Base-by-base conservation (phyloP, 306 rosid genomes). In the Senna tora region DNA sequence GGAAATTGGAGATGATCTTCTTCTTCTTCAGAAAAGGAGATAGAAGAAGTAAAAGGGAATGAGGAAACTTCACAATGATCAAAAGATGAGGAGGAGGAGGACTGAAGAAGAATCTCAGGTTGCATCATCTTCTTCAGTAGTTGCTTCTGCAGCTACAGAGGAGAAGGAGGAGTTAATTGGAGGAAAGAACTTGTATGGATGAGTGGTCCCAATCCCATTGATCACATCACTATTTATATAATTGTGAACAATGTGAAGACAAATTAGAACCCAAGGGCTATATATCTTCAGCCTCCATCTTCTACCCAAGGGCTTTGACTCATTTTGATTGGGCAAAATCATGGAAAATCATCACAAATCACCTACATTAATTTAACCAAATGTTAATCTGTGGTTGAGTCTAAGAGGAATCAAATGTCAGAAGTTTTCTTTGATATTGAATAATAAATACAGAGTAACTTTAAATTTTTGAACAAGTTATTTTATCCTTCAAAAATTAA, bases 101-200 rank as follows among this genome's bases (percentile, higher is more conserved):
- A 52, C 17, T 80, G 67, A 17, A 65, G 71, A 17, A 60, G 60
- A 71, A 69, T 50, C 17, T 79, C 76, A 32, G 63, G 39, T 9
- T 73, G 73, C 76, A 78, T 76, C 87, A 65, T 87, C 19, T 0
- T 56, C 6, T 61, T 63, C 11, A 36, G 39, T 25, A 25, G 30
- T 25, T 25, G 30, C 30, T 25, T 25, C 30, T 60, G 3, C 22
- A 60, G 20, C n/a, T 30, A 0, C n/a, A 13, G 14, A 11, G 8
- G 9, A 5, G 67, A 15, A 47, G 22, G 13, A 7, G 58, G 36
- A 36, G 28, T n/a, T n/a, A n/a, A n/a, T n/a, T n/a, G 30, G 30
- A 36, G 39, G 39, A 36, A 7, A 36, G 3, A 5, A 14, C n/a
- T 14, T 11, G 64, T 6, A 6, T 22, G 46, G 58, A 32, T 33